Conservation (phyloP, 108 stramenopile genomes). For the Pseudonitzschia multiseries region DNA sequence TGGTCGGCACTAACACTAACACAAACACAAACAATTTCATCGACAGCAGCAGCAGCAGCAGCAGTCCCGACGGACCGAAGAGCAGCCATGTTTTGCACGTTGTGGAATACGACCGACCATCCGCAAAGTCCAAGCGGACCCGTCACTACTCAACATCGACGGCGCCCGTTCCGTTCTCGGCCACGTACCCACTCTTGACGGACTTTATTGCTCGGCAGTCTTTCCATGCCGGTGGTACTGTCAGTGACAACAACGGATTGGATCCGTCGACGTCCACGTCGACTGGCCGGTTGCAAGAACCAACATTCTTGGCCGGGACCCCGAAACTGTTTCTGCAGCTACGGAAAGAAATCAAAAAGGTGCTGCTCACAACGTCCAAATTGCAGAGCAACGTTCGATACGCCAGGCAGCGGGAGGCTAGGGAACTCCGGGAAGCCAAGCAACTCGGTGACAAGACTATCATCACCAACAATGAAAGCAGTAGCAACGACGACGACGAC, state of each 20-base stretch:
- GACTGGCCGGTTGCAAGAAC: constrained; percentile 22
- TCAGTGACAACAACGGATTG: constrained; percentile 18
- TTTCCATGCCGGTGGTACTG: constrained; percentile 27
- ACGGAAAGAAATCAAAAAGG: constrained; percentile 25
- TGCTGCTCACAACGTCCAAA: background rate
- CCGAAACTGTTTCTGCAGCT: constrained; percentile 48
- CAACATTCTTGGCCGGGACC: constrained; percentile 55
- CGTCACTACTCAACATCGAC: background rate
- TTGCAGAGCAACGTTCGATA: background rate
- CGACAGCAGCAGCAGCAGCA: too few species aligned
- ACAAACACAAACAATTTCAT: too few species aligned
- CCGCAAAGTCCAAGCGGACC: background rate
- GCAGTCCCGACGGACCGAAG: background rate
- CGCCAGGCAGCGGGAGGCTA: background rate
- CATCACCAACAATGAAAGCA: background rate
- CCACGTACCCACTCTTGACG: background rate
- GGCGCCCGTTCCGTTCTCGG: background rate
- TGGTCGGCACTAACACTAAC: background rate
- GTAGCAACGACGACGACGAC: background rate
- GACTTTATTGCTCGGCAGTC: background rate
- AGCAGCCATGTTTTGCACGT: constrained; percentile 5
- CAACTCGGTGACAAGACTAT: background rate
- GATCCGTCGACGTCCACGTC: background rate
- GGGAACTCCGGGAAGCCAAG: background rate
- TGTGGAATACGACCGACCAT: background rate